Base-by-base conservation (phyloP, 345 rosid species). In the Corchorus capsularis region DNA sequence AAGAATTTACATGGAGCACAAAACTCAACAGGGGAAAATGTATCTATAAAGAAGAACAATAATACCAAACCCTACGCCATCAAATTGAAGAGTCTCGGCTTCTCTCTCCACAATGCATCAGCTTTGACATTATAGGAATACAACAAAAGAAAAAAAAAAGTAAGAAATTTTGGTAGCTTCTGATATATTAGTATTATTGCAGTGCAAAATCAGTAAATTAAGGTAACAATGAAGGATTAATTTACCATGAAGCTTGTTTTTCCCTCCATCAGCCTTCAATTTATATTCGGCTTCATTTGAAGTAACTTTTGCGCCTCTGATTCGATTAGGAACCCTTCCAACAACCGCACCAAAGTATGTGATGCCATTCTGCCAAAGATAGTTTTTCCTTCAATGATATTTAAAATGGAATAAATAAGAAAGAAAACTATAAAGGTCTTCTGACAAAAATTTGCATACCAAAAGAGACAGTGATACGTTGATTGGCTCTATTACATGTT, bases 241-340 rank as follows among this genome's bases (percentile, higher is more conserved):
- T 5, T 13, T 85, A 90, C 98, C 99, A 77, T 96, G 96, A 41
- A 96, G 91, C 53, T 79, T 85, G 87, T 93, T 92, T 19, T 85
- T 83, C 63, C 98, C 98, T 1, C 89, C 92, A 78, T 96, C 92
- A 73, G 89, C 62, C 43, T 73, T 78, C 9, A 92, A 80, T 71
- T 89, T 87, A 80, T 89, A 88, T 3, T 13, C 7, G 11, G 75
- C 75, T 41, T 97, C 99, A 27, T 27, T 27, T 1, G 27, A 27
- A 27, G 27, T 27, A 27, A 27, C 0, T 27, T 27, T 27, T 27
- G 27, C 27, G 1, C 83, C 85, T 49, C 82, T 85, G 5, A 93
- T 96, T 83, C 99, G 83, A 65, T 96, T 93, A 3, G 96, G 97
- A 0, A 96, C 96, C 10, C 96, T 88, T 71, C 99, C 98, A 52